Percentiles rank a stretch among this genome's conserved stretches.
Conservation (phyloP, 139 green algal species). For the Desmodesmus armatus region DNA sequence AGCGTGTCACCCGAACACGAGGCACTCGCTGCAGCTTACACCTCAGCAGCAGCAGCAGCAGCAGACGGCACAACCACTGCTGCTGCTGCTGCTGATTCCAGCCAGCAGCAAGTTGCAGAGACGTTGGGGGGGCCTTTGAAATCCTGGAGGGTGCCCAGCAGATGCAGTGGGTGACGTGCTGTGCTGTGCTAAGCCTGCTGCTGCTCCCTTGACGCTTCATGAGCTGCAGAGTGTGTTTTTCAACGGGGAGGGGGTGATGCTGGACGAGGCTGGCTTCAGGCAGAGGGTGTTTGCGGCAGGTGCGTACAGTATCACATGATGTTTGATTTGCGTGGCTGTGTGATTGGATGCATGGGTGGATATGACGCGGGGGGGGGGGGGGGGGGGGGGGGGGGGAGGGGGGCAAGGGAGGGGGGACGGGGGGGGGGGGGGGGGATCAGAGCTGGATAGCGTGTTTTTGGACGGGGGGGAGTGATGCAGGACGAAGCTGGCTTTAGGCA, state of each 20-base stretch:
- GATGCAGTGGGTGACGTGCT: too few species aligned
- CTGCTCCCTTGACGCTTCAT: conserved; percentile 44
- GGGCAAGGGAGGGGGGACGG: background rate
- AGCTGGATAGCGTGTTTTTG: too few species aligned
- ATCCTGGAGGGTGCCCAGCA: conserved; percentile 67
- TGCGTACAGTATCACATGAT: too few species aligned
- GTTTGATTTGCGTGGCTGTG: too few species aligned
- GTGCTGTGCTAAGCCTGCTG: too few species aligned
- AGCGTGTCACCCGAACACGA: background rate
- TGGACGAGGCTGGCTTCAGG: conserved; percentile 61
- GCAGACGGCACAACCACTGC: background rate
- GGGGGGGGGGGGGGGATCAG: too few species aligned
- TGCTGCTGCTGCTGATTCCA: background rate
- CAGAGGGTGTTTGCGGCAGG: conserved; percentile 39
- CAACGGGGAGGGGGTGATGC: conserved; percentile 68
- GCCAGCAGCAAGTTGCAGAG: background rate
- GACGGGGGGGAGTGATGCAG: conserved; percentile 70
- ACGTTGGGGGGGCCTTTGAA: conserved; percentile 79
- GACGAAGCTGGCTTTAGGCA: too few species aligned
- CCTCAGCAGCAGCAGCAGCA: conserved; percentile 35
- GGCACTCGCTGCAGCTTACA: conserved; percentile 8
- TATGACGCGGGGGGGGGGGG: background rate
- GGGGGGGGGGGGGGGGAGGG: background rate
- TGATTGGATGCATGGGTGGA: background rate
- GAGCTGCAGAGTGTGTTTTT: conserved; percentile 71